Conservation (phyloP, 345 rosid species). For the Populus alba region DNA sequence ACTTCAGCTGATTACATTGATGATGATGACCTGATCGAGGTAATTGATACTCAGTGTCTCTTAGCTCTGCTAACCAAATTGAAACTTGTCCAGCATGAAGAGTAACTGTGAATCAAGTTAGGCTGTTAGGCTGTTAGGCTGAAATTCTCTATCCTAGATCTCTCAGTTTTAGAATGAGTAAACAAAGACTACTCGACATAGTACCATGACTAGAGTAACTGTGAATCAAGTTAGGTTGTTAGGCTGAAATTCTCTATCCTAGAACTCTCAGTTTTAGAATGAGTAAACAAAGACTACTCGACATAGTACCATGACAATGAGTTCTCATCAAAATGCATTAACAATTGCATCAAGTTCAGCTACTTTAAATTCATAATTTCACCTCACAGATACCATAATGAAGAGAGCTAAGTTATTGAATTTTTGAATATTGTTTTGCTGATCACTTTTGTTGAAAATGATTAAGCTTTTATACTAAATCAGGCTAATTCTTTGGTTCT, state of each 20-base stretch:
- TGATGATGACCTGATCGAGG: conserved; percentile 86
- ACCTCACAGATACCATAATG: not conserved
- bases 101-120: not conserved
- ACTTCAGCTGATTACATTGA: conserved; percentile 58
- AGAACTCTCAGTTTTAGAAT: not conserved
- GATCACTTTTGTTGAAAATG: not conserved
- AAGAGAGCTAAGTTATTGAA: not conserved
- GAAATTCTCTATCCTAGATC: not conserved
- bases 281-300: not conserved
- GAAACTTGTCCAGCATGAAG: not conserved
- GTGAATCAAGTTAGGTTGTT: not conserved
- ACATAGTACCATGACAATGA: not conserved
- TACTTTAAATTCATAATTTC: not conserved
- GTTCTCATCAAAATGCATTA: conserved; percentile 7
- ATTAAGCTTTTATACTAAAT: not conserved
- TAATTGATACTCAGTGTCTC: conserved; percentile 26
- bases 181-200: not conserved
- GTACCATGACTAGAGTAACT: no score
- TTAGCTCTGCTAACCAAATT: not conserved
- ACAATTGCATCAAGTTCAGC: not conserved
- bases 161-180: not conserved
- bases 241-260: not conserved
- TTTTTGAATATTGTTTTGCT: not conserved
- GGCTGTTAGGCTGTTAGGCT: not conserved
- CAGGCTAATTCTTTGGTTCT: not conserved